Conservation (phyloP, 495 filamentous ascomycete genomes). For the Letharia columbiana region DNA sequence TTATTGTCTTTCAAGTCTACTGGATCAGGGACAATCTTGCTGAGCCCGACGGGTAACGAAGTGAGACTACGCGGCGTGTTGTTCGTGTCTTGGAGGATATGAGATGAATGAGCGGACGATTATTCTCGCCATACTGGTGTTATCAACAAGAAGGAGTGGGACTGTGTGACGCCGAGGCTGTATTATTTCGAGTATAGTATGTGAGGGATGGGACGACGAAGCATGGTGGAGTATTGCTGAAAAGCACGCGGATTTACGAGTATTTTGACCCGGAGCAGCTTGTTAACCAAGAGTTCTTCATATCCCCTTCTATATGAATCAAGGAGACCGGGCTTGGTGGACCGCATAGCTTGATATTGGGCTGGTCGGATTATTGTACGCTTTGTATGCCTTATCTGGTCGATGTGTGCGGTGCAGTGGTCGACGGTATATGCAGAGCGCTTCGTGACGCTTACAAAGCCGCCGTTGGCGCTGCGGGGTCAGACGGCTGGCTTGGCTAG, state of each 20-base stretch:
- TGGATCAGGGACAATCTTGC: no score
- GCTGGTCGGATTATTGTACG: not conserved
- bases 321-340: not conserved
- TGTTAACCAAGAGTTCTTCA: no score
- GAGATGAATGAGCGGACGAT: no score
- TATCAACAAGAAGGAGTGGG: not conserved
- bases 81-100: no score
- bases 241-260: slow-evolving; percentile 1
- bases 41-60: no score
- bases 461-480: not conserved
- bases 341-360: not conserved
- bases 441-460: not conserved
- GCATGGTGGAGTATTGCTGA: not conserved
- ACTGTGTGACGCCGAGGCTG: not conserved
- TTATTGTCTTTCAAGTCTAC: no score
- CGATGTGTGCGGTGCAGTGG: not conserved
- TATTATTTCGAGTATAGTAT: not conserved
- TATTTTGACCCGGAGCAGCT: not conserved
- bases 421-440: not conserved
- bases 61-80: no score
- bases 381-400: not conserved
- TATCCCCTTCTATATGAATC: not conserved
- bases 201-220: slow-evolving; percentile 6
- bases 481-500: not conserved
- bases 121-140: no score